Conservation (phyloP, 2,329 filamentous ascomycete genomes). For the Mycosphaerelloides madeirae region DNA sequence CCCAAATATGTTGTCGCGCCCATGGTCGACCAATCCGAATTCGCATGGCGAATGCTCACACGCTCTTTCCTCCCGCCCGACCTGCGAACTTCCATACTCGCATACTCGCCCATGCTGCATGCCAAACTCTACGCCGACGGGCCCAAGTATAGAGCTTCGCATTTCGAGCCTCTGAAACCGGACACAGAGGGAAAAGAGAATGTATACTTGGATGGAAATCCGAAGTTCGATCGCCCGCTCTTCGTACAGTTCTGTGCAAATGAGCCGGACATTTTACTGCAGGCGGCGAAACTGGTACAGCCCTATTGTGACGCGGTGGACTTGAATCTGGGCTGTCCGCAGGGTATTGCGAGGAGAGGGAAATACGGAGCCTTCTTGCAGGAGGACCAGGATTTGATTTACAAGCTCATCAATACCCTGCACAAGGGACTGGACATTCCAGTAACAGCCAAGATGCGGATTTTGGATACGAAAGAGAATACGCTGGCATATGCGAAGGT, state of each 20-base stretch:
- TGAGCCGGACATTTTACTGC: slow-evolving; percentile 72
- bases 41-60: slow-evolving; percentile 96
- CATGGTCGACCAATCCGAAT: slow-evolving; percentile 98
- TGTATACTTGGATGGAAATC: slow-evolving; percentile 79
- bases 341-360: slow-evolving; percentile 86
- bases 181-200: slow-evolving; percentile 26
- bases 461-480: slow-evolving; percentile 79
- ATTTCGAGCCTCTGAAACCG: slow-evolving; percentile 66
- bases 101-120: slow-evolving; percentile 96
- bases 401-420: slow-evolving; percentile 74
- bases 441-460: slow-evolving; percentile 90
- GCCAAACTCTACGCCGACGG: slow-evolving; percentile 79
- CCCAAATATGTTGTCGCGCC: slow-evolving; percentile 88
- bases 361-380: slow-evolving; percentile 93
- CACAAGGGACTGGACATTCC: slow-evolving; percentile 74
- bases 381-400: slow-evolving; percentile 82
- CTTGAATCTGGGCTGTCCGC: slow-evolving; percentile 90
- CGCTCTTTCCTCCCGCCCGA: slow-evolving; percentile 77
- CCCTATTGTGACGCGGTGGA: slow-evolving; percentile 94
- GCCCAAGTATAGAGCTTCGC: slow-evolving; percentile 67
- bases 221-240: slow-evolving; percentile 75
- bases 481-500: slow-evolving; percentile 86
- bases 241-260: slow-evolving; percentile 97
- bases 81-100: slow-evolving; percentile 60
- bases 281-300: slow-evolving; percentile 70